These are phyloP conservation scores for Ascomycota sp. DNA, from an alignment of 2,329 filamentous ascomycete genomes.

Conservation along the genomic window DNA sequence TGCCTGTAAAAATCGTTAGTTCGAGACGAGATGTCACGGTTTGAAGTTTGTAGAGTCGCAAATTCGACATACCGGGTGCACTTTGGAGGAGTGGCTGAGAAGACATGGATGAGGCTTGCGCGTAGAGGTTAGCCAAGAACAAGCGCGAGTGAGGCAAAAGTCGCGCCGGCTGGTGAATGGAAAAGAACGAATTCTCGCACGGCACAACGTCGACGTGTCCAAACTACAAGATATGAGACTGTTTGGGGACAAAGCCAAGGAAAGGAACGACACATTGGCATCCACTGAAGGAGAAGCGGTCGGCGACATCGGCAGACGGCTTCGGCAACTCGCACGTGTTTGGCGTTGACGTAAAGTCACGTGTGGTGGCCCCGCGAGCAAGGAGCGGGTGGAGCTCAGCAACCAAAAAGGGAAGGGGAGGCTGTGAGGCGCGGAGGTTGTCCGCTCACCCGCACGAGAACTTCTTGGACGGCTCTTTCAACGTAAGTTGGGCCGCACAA, in stretches of 20 bases:
- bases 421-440: background rate
- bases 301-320: background rate
- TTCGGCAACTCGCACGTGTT: background rate
- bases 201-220: too few species aligned
- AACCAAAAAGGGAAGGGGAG: constrained; percentile 7
- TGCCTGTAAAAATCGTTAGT: constrained; percentile 37
- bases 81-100: constrained; percentile 90
- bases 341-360: constrained; percentile 10
- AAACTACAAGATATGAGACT: too few species aligned
- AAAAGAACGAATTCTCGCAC: too few species aligned
- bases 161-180: too few species aligned
- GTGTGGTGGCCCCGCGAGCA: constrained; percentile 7
- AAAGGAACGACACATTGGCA: too few species aligned
- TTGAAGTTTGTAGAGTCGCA: too few species aligned
- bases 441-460: background rate
- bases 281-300: background rate
- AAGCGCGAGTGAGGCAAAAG: background rate
- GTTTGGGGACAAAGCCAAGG: too few species aligned
- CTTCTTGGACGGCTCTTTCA: background rate
- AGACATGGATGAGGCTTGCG: constrained; percentile 39
- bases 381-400: constrained; percentile 1
- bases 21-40: background rate
- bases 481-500: too few species aligned
- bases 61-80: constrained; percentile 45
- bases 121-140: too few species aligned